phyloP scores from a whole-genome alignment of 345 rosid species.

The Hirschfeldia incana region DNA sequence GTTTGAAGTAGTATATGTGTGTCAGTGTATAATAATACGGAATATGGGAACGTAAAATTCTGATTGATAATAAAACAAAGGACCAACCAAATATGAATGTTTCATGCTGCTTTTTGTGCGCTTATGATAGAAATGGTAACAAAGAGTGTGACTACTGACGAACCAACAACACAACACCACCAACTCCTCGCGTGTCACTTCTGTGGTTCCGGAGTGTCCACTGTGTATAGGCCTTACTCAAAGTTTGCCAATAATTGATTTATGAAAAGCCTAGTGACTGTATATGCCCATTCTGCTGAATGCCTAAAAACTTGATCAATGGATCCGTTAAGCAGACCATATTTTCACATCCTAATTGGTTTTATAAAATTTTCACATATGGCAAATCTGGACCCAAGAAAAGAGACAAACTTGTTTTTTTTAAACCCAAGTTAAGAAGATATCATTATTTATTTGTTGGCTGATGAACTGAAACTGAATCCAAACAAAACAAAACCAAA shows the following conservation, averaged over 20 bases:
- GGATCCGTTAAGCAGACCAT: background rate
- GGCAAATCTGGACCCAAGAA: background rate
- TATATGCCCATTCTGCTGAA: background rate
- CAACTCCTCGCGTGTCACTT: slow-evolving; percentile 14
- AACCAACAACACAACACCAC: slow-evolving; percentile 12
- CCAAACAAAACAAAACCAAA: background rate
- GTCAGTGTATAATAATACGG: background rate
- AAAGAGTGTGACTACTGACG: slow-evolving; percentile 20
- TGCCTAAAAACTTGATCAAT: background rate
- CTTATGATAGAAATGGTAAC: background rate
- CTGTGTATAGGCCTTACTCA: background rate
- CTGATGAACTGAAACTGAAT: background rate
- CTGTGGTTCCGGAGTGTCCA: slow-evolving; percentile 7
- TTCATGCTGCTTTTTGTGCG: slow-evolving; percentile 25
- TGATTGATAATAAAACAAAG: background rate
- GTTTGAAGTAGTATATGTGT: background rate
- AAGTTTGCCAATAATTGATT: background rate
- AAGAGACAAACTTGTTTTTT: background rate
- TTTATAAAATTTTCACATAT: background rate
- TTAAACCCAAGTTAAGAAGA: background rate
- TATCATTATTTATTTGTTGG: background rate
- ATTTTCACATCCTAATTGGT: background rate
- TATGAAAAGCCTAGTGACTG: background rate
- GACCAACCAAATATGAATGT: slow-evolving; percentile 12
- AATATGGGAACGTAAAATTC: background rate